A percentile compares a stretch with the other conserved stretches of the same genome.
These are phyloP conservation scores for Chalciporus sp. DNA, from an alignment of 1,284 basidiomycete species.

Conservation along the genomic window DNA sequence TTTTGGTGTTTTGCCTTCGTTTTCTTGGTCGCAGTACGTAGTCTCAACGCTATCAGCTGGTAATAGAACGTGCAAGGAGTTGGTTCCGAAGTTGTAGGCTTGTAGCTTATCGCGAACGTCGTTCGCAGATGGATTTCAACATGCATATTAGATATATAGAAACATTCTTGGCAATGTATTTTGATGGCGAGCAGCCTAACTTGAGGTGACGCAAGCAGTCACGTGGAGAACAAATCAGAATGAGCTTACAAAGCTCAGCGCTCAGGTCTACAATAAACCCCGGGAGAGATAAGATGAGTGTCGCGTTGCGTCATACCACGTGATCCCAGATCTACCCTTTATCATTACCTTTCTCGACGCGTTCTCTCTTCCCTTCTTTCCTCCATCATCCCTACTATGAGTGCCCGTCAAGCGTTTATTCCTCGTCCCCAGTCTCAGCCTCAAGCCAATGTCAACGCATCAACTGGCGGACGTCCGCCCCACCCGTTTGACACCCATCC, in stretches of 20 bases:
- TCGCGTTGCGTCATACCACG: constrained; percentile 2
- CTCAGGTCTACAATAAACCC: too few species aligned
- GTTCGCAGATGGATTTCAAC: background rate
- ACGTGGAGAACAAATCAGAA: too few species aligned
- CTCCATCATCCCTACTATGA: constrained; percentile 17
- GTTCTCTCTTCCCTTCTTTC: background rate
- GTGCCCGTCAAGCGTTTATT: constrained; percentile 30
- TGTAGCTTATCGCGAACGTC: background rate
- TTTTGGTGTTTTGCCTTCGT: too few species aligned
- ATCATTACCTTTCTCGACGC: background rate
- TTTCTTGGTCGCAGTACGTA: too few species aligned
- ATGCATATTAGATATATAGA: background rate
- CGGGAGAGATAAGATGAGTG: too few species aligned
- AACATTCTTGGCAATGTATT: background rate
- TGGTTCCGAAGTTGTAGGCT: background rate
- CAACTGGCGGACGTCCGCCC: background rate
- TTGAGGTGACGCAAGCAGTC: too few species aligned
- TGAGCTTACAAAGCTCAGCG: too few species aligned
- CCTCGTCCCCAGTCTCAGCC: constrained; percentile 20
- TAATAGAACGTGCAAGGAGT: too few species aligned
- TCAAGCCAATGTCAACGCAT: background rate
- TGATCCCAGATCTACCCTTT: background rate
- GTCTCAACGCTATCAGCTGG: too few species aligned
- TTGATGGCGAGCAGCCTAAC: too few species aligned
- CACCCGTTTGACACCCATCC: background rate